phyloP scores from a whole-genome alignment of 2,329 filamentous ascomycete species.

The Fonsecaea pedrosoi region DNA sequence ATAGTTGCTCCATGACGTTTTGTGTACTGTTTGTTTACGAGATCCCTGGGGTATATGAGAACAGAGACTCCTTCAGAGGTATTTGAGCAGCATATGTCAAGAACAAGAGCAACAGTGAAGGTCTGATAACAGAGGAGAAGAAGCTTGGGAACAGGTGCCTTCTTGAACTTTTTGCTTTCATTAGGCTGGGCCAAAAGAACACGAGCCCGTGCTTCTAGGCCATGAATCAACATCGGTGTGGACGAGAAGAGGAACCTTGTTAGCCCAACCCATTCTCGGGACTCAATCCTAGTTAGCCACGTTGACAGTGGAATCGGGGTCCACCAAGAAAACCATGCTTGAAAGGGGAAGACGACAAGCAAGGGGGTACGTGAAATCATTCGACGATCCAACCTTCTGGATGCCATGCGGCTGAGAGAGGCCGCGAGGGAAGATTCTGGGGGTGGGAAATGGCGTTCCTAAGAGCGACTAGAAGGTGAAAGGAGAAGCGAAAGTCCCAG shows the following conservation, averaged over 20 bases:
- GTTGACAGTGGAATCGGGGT: conserved; percentile 16
- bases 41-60: neutral
- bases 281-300: conserved; percentile 32
- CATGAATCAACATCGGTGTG: conserved; percentile 22
- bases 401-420: conserved; percentile 30
- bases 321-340: neutral
- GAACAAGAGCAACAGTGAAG: conserved; percentile 7
- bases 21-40: neutral
- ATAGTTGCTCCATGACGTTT: conserved; percentile 12
- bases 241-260: conserved; percentile 5
- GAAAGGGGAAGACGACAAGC: conserved; percentile 5
- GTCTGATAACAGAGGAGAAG: neutral
- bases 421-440: neutral
- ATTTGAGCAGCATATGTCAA: neutral
- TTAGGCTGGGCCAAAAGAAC: conserved; percentile 10
- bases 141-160: conserved; percentile 11
- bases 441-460: neutral
- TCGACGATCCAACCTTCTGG: neutral
- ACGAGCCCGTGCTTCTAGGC: conserved; percentile 22
- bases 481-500: neutral
- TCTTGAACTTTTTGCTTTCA: conserved; percentile 21
- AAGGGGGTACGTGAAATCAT: conserved; percentile 19
- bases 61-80: neutral
- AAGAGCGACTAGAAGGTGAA: neutral
- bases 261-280: conserved; percentile 3